Conservation (phyloP, 2,329 filamentous ascomycete species). For the Cordyceps farinosa region DNA sequence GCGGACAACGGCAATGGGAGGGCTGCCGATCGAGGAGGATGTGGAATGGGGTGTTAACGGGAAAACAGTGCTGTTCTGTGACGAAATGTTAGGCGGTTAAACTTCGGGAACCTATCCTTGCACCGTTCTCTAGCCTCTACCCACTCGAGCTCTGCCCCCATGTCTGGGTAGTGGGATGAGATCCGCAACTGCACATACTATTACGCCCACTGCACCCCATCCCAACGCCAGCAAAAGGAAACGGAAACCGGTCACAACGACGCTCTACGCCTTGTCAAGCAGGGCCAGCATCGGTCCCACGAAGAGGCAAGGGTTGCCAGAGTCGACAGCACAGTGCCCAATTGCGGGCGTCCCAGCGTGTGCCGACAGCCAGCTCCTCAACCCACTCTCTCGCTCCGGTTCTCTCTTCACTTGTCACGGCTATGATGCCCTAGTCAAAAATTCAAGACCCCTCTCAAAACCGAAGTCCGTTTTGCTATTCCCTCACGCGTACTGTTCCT, state of each 20-base stretch:
- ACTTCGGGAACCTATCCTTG: not conserved
- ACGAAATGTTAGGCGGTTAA: slow-evolving; percentile 13
- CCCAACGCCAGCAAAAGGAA: not conserved
- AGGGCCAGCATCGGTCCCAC: not conserved
- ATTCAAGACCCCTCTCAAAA: not conserved
- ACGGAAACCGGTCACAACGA: not conserved
- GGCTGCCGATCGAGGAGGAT: not conserved
- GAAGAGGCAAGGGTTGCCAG: not conserved
- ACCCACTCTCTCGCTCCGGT: not conserved
- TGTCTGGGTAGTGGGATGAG: slow-evolving; percentile 15
- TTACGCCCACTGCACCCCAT: slow-evolving; percentile 1
- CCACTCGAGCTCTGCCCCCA: slow-evolving; percentile 9
- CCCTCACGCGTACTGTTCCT: not conserved
- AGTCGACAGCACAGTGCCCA: not conserved
- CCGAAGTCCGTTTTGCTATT: not conserved
- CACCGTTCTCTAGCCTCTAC: not conserved
- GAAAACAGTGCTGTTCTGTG: not conserved
- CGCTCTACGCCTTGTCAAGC: not conserved
- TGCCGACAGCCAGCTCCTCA: not conserved
- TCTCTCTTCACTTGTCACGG: not conserved
- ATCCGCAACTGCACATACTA: slow-evolving; percentile 13
- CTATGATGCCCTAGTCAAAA: slow-evolving; percentile 13
- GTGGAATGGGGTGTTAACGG: not conserved
- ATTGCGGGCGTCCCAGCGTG: not conserved
- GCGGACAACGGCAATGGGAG: not conserved